phyloP scores from a whole-genome alignment of 345 rosid genomes.

The Eucalyptus marginata region DNA sequence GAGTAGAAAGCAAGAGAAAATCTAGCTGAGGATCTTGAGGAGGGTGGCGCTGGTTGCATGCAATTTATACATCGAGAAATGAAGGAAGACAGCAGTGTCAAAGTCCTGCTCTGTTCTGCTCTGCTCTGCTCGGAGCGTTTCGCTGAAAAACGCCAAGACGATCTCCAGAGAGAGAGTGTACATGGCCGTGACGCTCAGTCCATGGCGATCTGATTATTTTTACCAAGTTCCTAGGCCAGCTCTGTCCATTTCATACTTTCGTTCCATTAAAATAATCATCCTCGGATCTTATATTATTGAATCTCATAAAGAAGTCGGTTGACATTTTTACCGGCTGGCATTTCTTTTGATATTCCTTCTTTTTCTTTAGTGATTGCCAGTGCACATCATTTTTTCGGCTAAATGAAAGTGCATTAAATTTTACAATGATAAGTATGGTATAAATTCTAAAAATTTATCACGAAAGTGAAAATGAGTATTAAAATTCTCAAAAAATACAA shows the following conservation, averaged over 20 bases:
- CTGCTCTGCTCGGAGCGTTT: not conserved
- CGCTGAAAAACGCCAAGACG: not conserved
- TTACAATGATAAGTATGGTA: rapidly evolving
- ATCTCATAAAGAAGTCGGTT: not conserved
- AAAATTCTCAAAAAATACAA: no score
- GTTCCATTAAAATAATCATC: not conserved
- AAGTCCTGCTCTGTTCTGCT: not conserved
- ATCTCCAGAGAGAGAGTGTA: not conserved
- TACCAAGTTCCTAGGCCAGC: not conserved
- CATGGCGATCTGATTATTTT: not conserved
- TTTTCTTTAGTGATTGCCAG: not conserved
- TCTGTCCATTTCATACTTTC: not conserved
- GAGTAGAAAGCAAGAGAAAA: not conserved
- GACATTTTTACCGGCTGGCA: not conserved
- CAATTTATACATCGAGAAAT: not conserved
- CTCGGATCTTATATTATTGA: not conserved
- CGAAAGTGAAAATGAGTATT: rapidly evolving
- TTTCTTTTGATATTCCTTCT: not conserved
- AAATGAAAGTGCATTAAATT: no score
- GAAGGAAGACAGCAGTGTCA: not conserved
- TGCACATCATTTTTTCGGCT: not conserved
- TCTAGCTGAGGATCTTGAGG: not conserved
- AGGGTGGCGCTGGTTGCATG: not conserved
- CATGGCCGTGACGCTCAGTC: not conserved
- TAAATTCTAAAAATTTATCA: no score